phyloP scores from a whole-genome alignment of 2,329 filamentous ascomycete genomes.

The Arthroderma sp. region DNA sequence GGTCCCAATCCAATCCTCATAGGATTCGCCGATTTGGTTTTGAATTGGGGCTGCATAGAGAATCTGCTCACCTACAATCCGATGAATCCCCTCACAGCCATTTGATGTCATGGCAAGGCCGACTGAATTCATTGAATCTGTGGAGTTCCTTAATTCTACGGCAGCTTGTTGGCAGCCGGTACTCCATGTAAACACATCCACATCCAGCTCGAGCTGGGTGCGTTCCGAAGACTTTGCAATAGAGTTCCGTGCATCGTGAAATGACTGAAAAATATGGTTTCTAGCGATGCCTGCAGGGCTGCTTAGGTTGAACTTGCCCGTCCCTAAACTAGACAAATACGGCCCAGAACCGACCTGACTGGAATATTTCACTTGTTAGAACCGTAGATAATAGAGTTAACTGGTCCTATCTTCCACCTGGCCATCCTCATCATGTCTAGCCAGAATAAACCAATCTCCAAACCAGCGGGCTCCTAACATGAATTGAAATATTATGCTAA shows the following conservation, averaged over 20 bases:
- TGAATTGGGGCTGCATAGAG: not conserved
- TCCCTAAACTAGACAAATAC: not conserved
- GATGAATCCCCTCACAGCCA: not conserved
- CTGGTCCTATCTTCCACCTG: no score
- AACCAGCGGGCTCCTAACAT: no score
- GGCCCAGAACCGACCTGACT: not conserved
- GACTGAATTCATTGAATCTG: no score
- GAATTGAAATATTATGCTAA: no score
- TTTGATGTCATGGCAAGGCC: not conserved
- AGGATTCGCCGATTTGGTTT: not conserved
- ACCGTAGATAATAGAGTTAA: no score
- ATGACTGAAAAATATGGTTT: not conserved
- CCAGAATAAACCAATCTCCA: no score
- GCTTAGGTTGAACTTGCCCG: not conserved
- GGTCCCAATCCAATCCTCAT: no score
- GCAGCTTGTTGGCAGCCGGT: not conserved
- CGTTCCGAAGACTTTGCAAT: not conserved
- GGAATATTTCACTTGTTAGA: no score
- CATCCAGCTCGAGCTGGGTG: not conserved
- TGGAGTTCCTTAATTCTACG: not conserved
- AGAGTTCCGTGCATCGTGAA: not conserved
- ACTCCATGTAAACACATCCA: not conserved
- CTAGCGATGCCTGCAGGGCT: not conserved
- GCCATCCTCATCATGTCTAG: no score
- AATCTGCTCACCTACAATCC: not conserved